Evolutionary conservation across 208 protist species (phyloP).

Genomic region (Acanthamoeba culbertsoni): DNA sequence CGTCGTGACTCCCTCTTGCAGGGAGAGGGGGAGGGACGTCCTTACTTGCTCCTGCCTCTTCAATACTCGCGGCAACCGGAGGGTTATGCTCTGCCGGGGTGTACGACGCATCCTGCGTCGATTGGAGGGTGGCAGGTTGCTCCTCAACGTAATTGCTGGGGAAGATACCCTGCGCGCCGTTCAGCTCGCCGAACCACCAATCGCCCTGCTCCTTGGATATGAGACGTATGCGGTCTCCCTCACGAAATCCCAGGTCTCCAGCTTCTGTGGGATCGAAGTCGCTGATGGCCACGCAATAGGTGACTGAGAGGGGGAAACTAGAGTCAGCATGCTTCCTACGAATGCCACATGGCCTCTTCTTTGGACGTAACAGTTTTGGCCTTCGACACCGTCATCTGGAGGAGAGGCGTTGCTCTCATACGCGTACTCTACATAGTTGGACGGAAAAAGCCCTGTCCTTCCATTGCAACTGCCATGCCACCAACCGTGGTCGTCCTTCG

Average conservation of each 20-base stretch:
- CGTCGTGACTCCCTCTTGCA: no score
- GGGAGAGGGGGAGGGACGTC: no score
- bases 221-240: not conserved
- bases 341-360: not conserved
- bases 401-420: not conserved
- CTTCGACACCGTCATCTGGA: not conserved
- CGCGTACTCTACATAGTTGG: not conserved
- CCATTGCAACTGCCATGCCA: not conserved
- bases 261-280: not conserved
- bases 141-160: conserved; percentile 20
- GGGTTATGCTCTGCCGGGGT: no score
- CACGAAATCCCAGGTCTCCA: not conserved
- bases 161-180: conserved; percentile 44
- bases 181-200: conserved; percentile 40
- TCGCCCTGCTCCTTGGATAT: not conserved
- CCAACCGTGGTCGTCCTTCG: not conserved
- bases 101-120: no score
- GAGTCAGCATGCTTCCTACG: no score
- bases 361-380: not conserved
- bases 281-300: not conserved
- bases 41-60: no score
- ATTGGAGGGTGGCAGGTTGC: not conserved
- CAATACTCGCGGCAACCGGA: no score
- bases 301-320: not conserved
- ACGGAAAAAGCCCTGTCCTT: not conserved